Base-by-base conservation (phyloP, 108 stramenopile genomes). In the Pseudonitzschia pungens region DNA sequence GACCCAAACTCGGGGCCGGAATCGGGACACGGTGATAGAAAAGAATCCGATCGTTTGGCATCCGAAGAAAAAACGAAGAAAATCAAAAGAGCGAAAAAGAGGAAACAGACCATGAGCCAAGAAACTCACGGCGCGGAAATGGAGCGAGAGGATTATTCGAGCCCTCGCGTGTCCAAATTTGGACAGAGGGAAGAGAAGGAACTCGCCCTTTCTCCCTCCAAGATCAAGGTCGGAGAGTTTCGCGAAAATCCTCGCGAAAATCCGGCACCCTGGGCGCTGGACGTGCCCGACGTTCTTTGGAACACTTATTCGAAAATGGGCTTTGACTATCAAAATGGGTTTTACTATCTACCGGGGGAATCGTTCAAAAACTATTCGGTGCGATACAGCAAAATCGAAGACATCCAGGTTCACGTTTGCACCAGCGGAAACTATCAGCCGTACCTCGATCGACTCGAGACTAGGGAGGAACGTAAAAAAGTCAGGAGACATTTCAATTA, bases 261-360 rank as follows among this genome's bases (percentile, higher is more conserved):
- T 27, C 21, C 53, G 21, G 73, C 73, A n/a, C 73, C 73, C 18
- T 74, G 73, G 73, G 65, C 45, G 21, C 3, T 50, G 5, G 24
- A 67, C 26, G 45, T 45, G 21, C 28, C 41, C 21, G n/a, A n/a
- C 12, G 45, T 27, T 22, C 24, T 45, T 8, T 20, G 36, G 40
- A 43, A 22, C 5, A 26, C 20, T 27, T 67, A 67, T 48, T 26
- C 22, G 41, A 43, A 56, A 21, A 43, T 74, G 36, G 73, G 73
- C 24, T 63, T 54, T 18, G 11, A 53, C 18, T 74, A 57, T 45
- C 12, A 56, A 43, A 24, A 26, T 33, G 54, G 40, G 16, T 8
- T 36, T 32, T 74, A 74, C 42, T 58, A 74, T 16, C 40, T 66
- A 3, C 73, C 73, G 5, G 65, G 41, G 4, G 73, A 74, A 63